Percentiles rank a stretch among this genome's conserved stretches.
Conservation (phyloP, 352 stramenopile genomes). For the Thalassiosira sp. region DNA sequence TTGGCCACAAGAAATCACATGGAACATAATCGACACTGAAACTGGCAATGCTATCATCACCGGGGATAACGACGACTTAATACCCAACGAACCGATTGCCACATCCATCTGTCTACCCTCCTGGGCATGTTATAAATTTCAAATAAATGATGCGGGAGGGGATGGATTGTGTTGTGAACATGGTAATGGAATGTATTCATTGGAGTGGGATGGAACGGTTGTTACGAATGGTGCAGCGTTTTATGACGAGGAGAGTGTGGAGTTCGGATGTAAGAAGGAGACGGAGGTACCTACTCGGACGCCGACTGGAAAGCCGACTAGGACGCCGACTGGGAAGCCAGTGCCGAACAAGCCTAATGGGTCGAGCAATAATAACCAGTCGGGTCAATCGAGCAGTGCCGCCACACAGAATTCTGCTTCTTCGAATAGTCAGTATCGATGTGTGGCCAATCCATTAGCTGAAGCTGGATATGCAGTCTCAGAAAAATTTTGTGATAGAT, state of each 20-base stretch:
- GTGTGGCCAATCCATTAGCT: conserved; percentile 18
- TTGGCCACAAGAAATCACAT: conserved; percentile 48
- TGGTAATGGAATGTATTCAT: conserved; percentile 30
- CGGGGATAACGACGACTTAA: conserved; percentile 16
- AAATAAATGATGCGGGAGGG: conserved; percentile 48
- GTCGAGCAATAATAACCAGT: too few species aligned
- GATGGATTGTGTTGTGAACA: conserved; percentile 59
- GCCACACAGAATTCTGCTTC: too few species aligned
- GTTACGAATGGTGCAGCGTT: conserved; percentile 26
- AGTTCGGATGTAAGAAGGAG: conserved; percentile 22
- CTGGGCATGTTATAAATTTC: conserved; percentile 51
- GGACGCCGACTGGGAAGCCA: neutral
- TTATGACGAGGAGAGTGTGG: conserved; percentile 32
- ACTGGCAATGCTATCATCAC: conserved; percentile 6
- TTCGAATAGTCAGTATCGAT: conserved; percentile 17
- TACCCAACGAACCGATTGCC: conserved; percentile 3
- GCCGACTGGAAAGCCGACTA: neutral
- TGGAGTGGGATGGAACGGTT: conserved; percentile 21
- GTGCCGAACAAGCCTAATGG: too few species aligned
- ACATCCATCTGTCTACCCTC: conserved; percentile 10
- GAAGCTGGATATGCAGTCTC: conserved; percentile 30
- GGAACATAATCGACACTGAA: conserved; percentile 17
- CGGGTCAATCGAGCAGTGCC: too few species aligned
- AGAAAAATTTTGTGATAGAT: conserved; percentile 18
- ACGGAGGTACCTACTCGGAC: neutral